Percentiles rank a stretch among this genome's conserved stretches.
These are phyloP conservation scores for Blastocystis sp. DNA, from an alignment of 352 stramenopile genomes.

Conservation along the genomic window DNA sequence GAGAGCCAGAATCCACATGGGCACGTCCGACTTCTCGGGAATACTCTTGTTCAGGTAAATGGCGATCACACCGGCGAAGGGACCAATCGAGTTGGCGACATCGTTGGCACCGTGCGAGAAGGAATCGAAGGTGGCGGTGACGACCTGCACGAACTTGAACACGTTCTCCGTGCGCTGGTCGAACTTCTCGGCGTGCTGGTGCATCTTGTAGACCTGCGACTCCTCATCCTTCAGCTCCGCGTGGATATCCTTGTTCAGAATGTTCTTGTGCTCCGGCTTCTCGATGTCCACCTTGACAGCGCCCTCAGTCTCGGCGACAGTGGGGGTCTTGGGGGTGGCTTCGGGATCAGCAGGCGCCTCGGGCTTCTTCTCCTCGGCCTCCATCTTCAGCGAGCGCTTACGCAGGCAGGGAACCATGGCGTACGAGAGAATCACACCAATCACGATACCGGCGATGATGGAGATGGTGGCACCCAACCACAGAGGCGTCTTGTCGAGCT, in stretches of 20 bases:
- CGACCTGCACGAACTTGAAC: slow-evolving; percentile 82
- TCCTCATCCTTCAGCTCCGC: slow-evolving; percentile 75
- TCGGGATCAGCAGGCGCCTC: neutral
- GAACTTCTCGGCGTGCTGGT: slow-evolving; percentile 77
- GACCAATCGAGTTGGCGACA: slow-evolving; percentile 82
- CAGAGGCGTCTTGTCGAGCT: slow-evolving; percentile 67
- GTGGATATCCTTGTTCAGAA: slow-evolving; percentile 77
- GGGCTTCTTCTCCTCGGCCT: slow-evolving; percentile 46
- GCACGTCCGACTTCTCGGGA: slow-evolving; percentile 73
- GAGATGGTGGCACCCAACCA: slow-evolving; percentile 56
- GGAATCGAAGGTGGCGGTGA: slow-evolving; percentile 81
- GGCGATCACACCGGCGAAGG: slow-evolving; percentile 79
- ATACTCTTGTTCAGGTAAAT: slow-evolving; percentile 77
- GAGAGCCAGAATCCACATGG: slow-evolving; percentile 81
- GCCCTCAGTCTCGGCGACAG: neutral
- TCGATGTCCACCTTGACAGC: slow-evolving; percentile 15
- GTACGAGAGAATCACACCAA: slow-evolving; percentile 59
- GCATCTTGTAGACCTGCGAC: slow-evolving; percentile 75
- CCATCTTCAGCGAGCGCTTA: slow-evolving; percentile 15
- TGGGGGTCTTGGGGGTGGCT: neutral
- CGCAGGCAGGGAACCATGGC: slow-evolving; percentile 71
- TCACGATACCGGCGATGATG: slow-evolving; percentile 64
- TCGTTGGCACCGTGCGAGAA: slow-evolving; percentile 85
- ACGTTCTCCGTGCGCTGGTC: slow-evolving; percentile 77
- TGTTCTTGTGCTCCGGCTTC: slow-evolving; percentile 1